phyloP scores from a whole-genome alignment of 306 rosid genomes.

The Lathyrus tuberosus region DNA sequence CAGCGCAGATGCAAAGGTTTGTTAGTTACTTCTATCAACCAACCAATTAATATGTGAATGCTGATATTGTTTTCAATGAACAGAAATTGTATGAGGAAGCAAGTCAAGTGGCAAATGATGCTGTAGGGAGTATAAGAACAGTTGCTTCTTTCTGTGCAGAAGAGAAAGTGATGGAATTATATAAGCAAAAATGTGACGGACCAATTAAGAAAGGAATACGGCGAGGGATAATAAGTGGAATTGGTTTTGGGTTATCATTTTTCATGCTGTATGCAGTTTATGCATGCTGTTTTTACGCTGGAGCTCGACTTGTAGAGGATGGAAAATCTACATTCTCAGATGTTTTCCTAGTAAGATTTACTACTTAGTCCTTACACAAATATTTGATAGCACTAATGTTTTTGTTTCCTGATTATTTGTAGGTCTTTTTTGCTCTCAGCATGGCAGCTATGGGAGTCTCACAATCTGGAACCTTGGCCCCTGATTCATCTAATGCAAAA shows the following conservation, averaged over 20 bases:
- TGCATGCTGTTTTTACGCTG: slow-evolving; percentile 60
- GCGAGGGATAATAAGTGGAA: slow-evolving; percentile 57
- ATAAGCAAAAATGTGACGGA: slow-evolving; percentile 62
- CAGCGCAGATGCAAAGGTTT: slow-evolving; percentile 63
- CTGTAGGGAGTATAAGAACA: slow-evolving; percentile 66
- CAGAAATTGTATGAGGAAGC: slow-evolving; percentile 69
- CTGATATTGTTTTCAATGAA: slow-evolving; percentile 10
- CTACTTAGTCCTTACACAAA: slow-evolving; percentile 24
- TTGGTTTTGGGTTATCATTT: slow-evolving; percentile 63
- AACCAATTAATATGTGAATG: too few relatives aligned
- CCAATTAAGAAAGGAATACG: slow-evolving; percentile 55
- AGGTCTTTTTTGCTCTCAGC: slow-evolving; percentile 75
- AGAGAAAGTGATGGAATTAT: slow-evolving; percentile 59
- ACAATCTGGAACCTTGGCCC: slow-evolving; percentile 57
- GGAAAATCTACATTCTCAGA: slow-evolving; percentile 53
- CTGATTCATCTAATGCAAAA: slow-evolving; percentile 61
- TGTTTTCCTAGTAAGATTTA: slow-evolving; percentile 60
- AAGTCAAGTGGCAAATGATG: slow-evolving; percentile 69
- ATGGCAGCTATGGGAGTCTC: slow-evolving; percentile 62
- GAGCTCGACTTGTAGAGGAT: slow-evolving; percentile 56
- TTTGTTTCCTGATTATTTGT: slow-evolving; percentile 24
- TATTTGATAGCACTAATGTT: slow-evolving; percentile 9
- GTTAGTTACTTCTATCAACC: slow-evolving; percentile 12
- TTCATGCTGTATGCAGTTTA: slow-evolving; percentile 52
- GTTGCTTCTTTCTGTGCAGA: slow-evolving; percentile 78